These are phyloP conservation scores for Singerocomus inundabilis DNA, from an alignment of 1,284 basidiomycete species.

Conservation along the genomic window DNA sequence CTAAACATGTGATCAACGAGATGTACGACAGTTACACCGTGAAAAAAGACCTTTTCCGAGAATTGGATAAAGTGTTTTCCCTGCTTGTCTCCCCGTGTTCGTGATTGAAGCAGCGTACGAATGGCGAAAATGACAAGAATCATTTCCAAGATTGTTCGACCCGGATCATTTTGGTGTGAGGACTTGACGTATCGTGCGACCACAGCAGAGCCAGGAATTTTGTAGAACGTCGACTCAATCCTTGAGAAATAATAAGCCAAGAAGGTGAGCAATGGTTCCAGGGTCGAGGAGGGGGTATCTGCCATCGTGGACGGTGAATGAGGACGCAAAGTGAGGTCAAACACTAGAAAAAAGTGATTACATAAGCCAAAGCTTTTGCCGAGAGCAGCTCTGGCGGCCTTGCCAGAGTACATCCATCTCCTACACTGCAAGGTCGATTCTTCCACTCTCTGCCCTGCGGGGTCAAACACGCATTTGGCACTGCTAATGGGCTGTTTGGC, in stretches of 20 bases:
- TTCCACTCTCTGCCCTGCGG: too few species aligned
- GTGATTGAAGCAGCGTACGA: slow-evolving; percentile 83
- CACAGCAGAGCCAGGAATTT: slow-evolving; percentile 87
- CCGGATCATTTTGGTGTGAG: slow-evolving; percentile 89
- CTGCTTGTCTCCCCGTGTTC: slow-evolving; percentile 83
- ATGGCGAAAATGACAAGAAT: slow-evolving; percentile 89
- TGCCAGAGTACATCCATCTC: too few species aligned
- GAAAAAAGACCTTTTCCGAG: slow-evolving; percentile 69
- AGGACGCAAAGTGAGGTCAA: not conserved
- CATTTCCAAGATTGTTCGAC: slow-evolving; percentile 87
- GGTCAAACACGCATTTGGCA: too few species aligned
- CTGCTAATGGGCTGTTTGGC: too few species aligned
- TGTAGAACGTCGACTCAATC: slow-evolving; percentile 62
- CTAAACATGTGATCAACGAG: slow-evolving; percentile 39
- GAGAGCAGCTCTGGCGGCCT: too few species aligned
- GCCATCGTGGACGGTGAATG: slow-evolving; percentile 23
- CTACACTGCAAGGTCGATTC: too few species aligned
- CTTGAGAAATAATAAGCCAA: slow-evolving; percentile 54
- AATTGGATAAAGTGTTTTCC: slow-evolving; percentile 93
- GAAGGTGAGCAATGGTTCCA: slow-evolving; percentile 62
- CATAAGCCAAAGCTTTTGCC: too few species aligned
- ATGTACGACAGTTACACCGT: not conserved
- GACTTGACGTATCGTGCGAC: slow-evolving; percentile 89
- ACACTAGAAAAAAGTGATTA: slow-evolving; percentile 16
- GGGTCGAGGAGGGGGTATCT: slow-evolving; percentile 31